phyloP scores from a whole-genome alignment of 2,329 filamentous ascomycete species.

The Biscogniauxia sp. region DNA sequence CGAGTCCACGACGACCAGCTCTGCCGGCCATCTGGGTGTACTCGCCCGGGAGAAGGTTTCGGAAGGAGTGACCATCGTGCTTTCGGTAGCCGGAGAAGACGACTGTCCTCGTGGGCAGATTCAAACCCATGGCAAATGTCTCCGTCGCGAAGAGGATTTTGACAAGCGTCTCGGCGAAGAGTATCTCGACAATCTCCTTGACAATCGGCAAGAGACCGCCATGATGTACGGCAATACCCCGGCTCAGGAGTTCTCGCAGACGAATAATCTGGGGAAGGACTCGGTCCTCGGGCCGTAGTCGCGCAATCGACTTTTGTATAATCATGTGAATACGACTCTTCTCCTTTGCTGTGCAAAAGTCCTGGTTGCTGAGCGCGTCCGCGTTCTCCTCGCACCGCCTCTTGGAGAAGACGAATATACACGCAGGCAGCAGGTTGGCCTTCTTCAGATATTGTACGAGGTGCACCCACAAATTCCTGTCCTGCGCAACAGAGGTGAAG shows the following conservation, averaged over 20 bases:
- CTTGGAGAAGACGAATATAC: constrained; percentile 98
- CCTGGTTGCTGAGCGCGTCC: constrained; percentile 88
- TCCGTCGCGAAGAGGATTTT: constrained; percentile 98
- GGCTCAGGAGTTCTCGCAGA: constrained; percentile 76
- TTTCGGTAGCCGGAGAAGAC: constrained; percentile 98
- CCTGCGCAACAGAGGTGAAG: constrained; percentile 85
- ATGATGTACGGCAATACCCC: constrained; percentile 95
- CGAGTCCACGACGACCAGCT: constrained; percentile 87
- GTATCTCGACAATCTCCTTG: constrained; percentile 94
- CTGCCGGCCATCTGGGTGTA: constrained; percentile 99
- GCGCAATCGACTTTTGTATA: constrained; percentile 89
- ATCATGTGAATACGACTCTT: constrained; percentile 98
- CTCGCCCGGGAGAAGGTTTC: constrained; percentile 88
- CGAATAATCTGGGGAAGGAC: constrained; percentile 88
- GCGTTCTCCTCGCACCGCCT: constrained; percentile 97
- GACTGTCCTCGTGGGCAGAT: constrained; percentile 91
- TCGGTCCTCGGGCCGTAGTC: constrained; percentile 86
- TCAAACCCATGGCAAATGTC: constrained; percentile 97
- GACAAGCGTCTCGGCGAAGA: constrained; percentile 92
- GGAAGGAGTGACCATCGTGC: constrained; percentile 88
- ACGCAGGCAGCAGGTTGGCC: constrained; percentile 81
- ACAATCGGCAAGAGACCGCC: constrained; percentile 93
- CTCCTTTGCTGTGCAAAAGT: constrained; percentile 89
- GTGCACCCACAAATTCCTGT: constrained; percentile 95
- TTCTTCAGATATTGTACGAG: constrained; percentile 89